A percentile compares a stretch with the other conserved stretches of the same genome.
Evolutionary conservation across 2,329 filamentous ascomycete genomes (phyloP).

Genomic region (Venturia oleaginea): DNA sequence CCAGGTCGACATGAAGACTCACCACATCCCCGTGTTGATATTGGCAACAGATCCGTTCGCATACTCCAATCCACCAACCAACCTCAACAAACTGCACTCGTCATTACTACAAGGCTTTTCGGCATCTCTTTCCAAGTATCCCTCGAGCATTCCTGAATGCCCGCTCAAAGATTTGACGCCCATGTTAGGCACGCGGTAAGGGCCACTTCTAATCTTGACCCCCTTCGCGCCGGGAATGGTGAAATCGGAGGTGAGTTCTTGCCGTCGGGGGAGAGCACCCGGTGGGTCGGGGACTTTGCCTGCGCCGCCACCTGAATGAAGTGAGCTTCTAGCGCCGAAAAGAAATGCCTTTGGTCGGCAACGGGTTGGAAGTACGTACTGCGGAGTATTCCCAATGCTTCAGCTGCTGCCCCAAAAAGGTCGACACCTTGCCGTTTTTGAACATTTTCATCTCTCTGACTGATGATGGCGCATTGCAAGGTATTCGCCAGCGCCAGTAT

Average conservation of each 20-base stretch:
- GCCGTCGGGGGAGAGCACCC: background rate
- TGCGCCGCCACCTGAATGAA: background rate
- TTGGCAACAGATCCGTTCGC: slow-evolving; percentile 5
- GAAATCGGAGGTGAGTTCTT: background rate
- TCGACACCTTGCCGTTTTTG: background rate
- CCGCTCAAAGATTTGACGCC: background rate
- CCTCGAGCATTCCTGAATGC: background rate
- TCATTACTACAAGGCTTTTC: background rate
- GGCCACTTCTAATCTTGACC: slow-evolving; percentile 2
- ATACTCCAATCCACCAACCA: slow-evolving; percentile 8
- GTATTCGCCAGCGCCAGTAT: background rate
- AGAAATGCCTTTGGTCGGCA: no score
- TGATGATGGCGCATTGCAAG: background rate
- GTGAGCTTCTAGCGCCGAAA: background rate
- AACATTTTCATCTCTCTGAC: background rate
- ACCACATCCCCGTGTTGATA: slow-evolving; percentile 12
- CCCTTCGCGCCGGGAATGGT: background rate
- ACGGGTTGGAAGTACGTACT: background rate
- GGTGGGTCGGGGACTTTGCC: background rate
- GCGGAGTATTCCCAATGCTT: background rate
- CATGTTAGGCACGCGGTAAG: slow-evolving; percentile 2
- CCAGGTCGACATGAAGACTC: background rate
- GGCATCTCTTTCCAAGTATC: background rate
- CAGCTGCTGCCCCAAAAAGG: background rate
- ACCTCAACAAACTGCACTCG: background rate